A percentile compares a stretch with the other conserved stretches of the same genome.
Conservation (phyloP, 1,284 basidiomycete species). For the Exobasidium cylindrosporum region DNA sequence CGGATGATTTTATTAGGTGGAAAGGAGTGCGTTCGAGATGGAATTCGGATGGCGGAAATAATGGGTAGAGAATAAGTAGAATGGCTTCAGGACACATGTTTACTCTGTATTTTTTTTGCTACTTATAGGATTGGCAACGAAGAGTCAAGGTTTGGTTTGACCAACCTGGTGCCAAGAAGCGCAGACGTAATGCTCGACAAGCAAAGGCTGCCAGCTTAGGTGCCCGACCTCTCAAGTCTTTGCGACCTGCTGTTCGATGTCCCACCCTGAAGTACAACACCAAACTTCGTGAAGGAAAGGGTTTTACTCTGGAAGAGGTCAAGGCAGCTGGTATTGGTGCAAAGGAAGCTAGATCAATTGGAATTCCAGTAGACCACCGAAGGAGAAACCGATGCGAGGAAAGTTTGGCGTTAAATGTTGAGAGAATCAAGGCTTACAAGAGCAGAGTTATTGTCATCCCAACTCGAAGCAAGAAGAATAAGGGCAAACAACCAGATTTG, state of each 20-base stretch:
- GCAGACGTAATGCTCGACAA: constrained; percentile 87
- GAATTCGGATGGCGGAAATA: neutral
- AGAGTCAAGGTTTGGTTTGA: constrained; percentile 97
- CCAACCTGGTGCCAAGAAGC: constrained; percentile 97
- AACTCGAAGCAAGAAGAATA: constrained; percentile 71
- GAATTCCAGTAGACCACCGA: constrained; percentile 95
- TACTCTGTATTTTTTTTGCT: neutral
- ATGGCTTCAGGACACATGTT: no score
- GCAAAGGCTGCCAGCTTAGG: constrained; percentile 87
- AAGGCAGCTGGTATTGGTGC: constrained; percentile 93
- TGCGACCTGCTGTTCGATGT: constrained; percentile 94
- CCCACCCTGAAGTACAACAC: constrained; percentile 98
- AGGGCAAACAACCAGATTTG: constrained; percentile 79
- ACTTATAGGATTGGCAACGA: constrained; percentile 62
- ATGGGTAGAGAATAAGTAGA: neutral
- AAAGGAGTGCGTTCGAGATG: no score
- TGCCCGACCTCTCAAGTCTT: constrained; percentile 83
- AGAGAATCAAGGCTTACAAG: constrained; percentile 93
- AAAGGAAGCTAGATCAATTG: constrained; percentile 89
- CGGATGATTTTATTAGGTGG: no score
- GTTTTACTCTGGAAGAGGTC: constrained; percentile 91
- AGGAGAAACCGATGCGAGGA: constrained; percentile 96
- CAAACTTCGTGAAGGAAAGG: constrained; percentile 93
- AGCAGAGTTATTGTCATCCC: constrained; percentile 78
- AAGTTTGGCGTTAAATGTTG: constrained; percentile 91